phyloP scores from a whole-genome alignment of 768 basidiomycete species.

The Porpolomopsis calyptriformis region DNA sequence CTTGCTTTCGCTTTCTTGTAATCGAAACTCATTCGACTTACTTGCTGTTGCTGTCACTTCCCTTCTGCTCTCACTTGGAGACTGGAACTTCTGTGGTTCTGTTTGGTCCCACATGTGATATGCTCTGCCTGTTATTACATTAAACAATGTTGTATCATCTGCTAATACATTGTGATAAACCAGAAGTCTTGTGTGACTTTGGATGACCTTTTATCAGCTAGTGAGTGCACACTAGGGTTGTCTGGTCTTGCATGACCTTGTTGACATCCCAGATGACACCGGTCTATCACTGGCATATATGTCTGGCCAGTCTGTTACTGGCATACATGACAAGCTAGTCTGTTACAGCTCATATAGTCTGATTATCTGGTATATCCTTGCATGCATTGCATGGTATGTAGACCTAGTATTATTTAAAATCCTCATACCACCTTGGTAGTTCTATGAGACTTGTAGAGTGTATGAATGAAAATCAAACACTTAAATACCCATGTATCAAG shows the following conservation, averaged over 20 bases:
- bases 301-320: not conserved
- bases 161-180: not conserved
- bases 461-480: not conserved
- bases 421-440: not conserved
- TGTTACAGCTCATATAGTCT: not conserved
- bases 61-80: too few species aligned
- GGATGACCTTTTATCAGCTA: not conserved
- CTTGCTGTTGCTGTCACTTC: too few species aligned
- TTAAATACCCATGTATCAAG: not conserved
- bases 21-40: too few species aligned
- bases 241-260: not conserved
- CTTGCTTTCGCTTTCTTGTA: too few species aligned
- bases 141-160: not conserved
- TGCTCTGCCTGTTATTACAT: not conserved
- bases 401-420: not conserved
- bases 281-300: not conserved
- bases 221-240: not conserved
- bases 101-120: not conserved
- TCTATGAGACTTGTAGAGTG: not conserved
- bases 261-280: not conserved
- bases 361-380: not conserved
- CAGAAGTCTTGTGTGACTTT: not conserved
- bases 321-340: not conserved
- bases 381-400: not conserved
- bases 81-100: not conserved